Conservation (phyloP, 495 filamentous ascomycete genomes). For the Neurospora sp. region DNA sequence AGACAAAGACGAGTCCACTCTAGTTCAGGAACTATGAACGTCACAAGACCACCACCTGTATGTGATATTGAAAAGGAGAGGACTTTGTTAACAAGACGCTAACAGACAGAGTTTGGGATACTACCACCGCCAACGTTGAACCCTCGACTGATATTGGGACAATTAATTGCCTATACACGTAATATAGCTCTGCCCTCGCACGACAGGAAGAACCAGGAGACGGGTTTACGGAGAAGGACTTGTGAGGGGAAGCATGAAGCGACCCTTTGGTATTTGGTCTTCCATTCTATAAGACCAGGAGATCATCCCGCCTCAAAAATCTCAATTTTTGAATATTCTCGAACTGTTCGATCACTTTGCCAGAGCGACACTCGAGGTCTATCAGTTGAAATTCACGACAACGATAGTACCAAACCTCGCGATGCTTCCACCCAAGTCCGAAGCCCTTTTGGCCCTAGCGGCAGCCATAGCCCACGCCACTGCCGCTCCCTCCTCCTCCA, state of each 20-base stretch:
- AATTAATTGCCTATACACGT: neutral
- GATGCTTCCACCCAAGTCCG: neutral
- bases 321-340: neutral
- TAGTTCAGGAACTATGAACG: neutral
- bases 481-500: neutral
- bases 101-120: neutral
- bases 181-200: neutral
- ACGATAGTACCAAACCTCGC: neutral
- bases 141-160: neutral
- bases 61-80: neutral
- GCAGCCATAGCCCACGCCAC: neutral
- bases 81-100: neutral
- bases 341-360: neutral
- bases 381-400: neutral
- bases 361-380: neutral
- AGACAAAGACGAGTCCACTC: neutral
- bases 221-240: neutral
- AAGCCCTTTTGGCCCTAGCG: conserved; percentile 12
- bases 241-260: neutral
- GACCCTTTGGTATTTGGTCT: neutral
- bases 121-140: neutral
- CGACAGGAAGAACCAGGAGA: neutral
- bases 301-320: neutral
- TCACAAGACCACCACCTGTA: neutral
- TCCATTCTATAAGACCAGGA: neutral